Conservation (phyloP, 805 yeast species). For the Candida tibetensis region DNA sequence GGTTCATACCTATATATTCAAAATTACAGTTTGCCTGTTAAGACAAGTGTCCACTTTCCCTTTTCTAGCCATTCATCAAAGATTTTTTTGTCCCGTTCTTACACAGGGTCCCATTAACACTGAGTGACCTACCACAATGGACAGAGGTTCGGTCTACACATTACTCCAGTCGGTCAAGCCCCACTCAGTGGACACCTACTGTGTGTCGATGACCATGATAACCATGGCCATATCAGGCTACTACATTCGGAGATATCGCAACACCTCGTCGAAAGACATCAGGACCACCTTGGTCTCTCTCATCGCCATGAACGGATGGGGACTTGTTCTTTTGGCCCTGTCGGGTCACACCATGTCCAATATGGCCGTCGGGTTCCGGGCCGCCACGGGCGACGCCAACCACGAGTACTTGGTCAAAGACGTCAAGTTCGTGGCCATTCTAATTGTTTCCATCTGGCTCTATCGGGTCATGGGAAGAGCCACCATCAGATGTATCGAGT, state of each 20-base stretch:
- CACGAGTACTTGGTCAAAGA: conserved; percentile 12
- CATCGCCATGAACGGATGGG: conserved; percentile 5
- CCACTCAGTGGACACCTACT: neutral
- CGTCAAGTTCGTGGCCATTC: conserved; percentile 6
- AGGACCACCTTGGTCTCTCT: conserved; percentile 1
- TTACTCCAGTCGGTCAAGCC: neutral
- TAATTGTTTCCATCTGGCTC: conserved; percentile 11
- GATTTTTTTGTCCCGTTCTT: no score
- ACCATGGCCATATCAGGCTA: neutral
- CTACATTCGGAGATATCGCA: conserved; percentile 8
- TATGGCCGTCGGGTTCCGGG: conserved; percentile 1
- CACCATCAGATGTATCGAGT: conserved; percentile 15
- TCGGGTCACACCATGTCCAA: conserved; percentile 3
- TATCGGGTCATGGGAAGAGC: conserved; percentile 11
- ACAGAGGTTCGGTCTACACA: no score
- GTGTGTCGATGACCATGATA: neutral
- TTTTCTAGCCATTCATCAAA: no score
- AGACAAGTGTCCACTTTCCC: no score
- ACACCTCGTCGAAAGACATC: conserved; percentile 5
- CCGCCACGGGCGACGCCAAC: conserved; percentile 5
- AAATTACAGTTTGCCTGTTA: no score
- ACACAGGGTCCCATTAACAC: no score
- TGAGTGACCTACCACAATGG: no score
- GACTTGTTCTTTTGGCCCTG: conserved; percentile 2
- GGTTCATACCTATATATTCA: no score